Base-by-base conservation (phyloP, 192 early-diverging fungal species). In the Lobosporangium transversale region DNA sequence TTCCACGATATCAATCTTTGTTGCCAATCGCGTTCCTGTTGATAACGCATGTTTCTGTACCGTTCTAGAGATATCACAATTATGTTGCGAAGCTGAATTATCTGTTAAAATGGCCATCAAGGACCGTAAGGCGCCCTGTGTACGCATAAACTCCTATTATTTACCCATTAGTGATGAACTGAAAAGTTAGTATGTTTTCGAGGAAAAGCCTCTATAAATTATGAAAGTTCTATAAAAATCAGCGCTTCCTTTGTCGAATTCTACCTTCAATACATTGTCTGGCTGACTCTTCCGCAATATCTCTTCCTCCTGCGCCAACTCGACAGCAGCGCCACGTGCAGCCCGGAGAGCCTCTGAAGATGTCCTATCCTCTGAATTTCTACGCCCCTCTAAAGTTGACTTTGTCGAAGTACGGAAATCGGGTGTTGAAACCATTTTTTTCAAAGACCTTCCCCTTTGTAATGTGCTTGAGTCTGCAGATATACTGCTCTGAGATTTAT, bases 1-100 rank as follows among this genome's bases (percentile, higher is more conserved):
- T 55, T 80, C 79, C 66, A 80, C 63, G 45, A 78, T 76, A 40
- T 80, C 79, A 14, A 80, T 69, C 31, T 80, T 80, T 12, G 79
- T 70, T 3, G 68, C 66, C 12, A 70, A 31, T 12, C 58, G 57
- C 12, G 62, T 67, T 32, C 57, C 58, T n/a, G 78, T 54, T 7
- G 48, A 35, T 35, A 70, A 23, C 11, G 53, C 20, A n/a, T 57
- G 51, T 37, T 66, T 64, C 33, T 61, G 45, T 8, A 63, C 27
- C 35, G 52, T 48, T 17, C 58, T 67, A 2, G 64, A 62, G 51
- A 36, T 53, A 21, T 20, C 43, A 17, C 32, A 8, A 30, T 36
- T 53, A 35, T 67, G 52, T 0, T 66, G 59, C 1, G 42, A 15
- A 8, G 62, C 29, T 15, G 65, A 24, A 17, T 52, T 49, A 17